Conservation (phyloP, 441 rosid species). For the Brassica balearica region DNA sequence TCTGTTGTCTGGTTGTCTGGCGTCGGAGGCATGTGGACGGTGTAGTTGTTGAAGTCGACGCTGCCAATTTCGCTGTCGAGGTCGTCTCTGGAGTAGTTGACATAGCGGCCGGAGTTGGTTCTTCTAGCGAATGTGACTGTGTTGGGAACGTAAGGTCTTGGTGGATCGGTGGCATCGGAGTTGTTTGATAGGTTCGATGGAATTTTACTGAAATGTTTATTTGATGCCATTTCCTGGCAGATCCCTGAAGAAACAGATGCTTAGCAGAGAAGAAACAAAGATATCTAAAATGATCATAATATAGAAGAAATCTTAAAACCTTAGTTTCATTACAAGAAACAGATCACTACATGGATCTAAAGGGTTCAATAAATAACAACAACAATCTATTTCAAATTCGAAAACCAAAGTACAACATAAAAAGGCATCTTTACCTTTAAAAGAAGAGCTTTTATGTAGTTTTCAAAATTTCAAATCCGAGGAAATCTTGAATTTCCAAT, state of each 20-base stretch:
- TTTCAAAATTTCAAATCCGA: conserved; percentile 29
- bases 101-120: conserved; percentile 85
- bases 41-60: conserved; percentile 70
- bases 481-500: conserved; percentile 13
- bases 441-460: conserved; percentile 1
- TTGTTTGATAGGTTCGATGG: neutral
- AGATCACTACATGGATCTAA: too few relatives aligned
- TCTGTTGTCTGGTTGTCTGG: conserved; percentile 95
- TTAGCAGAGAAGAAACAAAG: conserved; percentile 16
- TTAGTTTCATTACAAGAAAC: conserved; percentile 2
- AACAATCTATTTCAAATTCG: neutral
- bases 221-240: conserved; percentile 50
- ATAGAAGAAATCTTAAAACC: neutral
- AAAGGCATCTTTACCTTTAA: neutral
- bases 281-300: too few relatives aligned
- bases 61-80: conserved; percentile 86
- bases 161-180: neutral
- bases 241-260: conserved; percentile 50
- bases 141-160: conserved; percentile 16
- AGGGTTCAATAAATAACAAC: too few relatives aligned
- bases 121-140: conserved; percentile 74
- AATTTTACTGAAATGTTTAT: conserved; percentile 52
- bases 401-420: neutral
- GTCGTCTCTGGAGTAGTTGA: conserved; percentile 89
- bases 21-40: conserved; percentile 89